Evolutionary conservation across 257 asterid species (phyloP).

Genomic region (Nicotiana sylvestris): DNA sequence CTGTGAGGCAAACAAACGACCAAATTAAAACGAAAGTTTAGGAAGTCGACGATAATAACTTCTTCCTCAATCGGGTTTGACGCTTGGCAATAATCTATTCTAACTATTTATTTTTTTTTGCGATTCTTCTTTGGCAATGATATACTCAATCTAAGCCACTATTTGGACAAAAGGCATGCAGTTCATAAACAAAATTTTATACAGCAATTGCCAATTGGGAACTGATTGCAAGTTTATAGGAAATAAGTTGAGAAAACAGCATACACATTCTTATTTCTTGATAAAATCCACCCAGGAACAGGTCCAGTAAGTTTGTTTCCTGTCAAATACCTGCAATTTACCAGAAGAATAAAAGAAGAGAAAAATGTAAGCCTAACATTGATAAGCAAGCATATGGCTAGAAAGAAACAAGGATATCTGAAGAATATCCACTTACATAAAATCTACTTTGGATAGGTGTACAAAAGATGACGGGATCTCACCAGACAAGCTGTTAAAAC

Average conservation of each 20-base stretch:
- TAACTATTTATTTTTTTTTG: not conserved
- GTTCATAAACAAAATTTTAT: not conserved
- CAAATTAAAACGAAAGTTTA: constrained; percentile 9
- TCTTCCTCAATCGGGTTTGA: not conserved
- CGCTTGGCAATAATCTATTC: not conserved
- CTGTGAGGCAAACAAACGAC: constrained; percentile 37
- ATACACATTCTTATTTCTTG: constrained; percentile 72
- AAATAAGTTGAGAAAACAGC: constrained; percentile 15
- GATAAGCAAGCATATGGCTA: constrained; percentile 1
- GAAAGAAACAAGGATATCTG: constrained; percentile 11
- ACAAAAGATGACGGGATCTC: constrained; percentile 53
- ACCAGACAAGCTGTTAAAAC: constrained; percentile 74
- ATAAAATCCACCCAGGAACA: constrained; percentile 58
- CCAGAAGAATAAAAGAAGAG: not conserved
- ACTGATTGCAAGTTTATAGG: not conserved
- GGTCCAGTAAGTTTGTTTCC: constrained; percentile 68
- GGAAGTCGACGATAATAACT: not conserved
- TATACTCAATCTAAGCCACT: not conserved
- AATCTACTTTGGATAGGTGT: constrained; percentile 50
- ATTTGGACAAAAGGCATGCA: not conserved
- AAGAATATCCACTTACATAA: constrained; percentile 53
- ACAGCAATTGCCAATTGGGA: not conserved
- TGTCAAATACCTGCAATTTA: constrained; percentile 57
- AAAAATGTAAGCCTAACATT: constrained; percentile 5
- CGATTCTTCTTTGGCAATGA: not conserved